Base-by-base conservation (phyloP, 495 filamentous ascomycete species). In the Parachaetomium inaequale region DNA sequence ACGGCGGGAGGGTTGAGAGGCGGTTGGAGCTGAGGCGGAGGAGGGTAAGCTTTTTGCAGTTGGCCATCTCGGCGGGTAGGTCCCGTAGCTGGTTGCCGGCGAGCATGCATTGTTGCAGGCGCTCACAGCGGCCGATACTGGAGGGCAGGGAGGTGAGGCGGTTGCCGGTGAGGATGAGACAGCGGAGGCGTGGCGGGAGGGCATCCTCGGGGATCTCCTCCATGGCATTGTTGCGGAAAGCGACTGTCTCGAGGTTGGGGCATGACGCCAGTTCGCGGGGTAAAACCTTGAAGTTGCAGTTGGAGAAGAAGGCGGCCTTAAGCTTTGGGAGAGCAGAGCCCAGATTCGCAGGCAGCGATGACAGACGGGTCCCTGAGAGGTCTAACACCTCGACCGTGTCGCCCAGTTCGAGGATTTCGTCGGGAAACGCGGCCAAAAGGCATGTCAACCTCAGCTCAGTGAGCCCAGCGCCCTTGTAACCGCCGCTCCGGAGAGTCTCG, bases 131-230 rank as follows among this genome's bases (percentile, higher is more conserved):
- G 4, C 75, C 74, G 29, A 82, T 74, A 61, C 68, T 73, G n/a
- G 60, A 46, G 1, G 78, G 76, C 8, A 82, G 63, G 1, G 58
- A 56, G 3, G 51, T 38, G 47, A 81, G 71, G 34, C 59, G 55
- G 66, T 81, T 81, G 56, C 74, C 69, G 14, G 76, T 78, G 8
- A 82, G 66, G 54, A 79, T 78, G n/a, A 81, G 67, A 70, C 75
- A 78, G 49, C 75, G 68, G 10, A 80, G 69, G 11, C 55, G 72
- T 26, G 66, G 70, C 19, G 78, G 79, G 17, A 81, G 51, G 7
- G 75, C 55, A 51, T 74, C 68, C 43, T 79, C 75, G 26, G 78
- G 76, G 46, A 80, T 69, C 4, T 64, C 60, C 25, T 59, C 62
- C 75, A 82, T 80, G 61, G 58, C 59, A 63, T 82, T 82, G 53